Evolutionary conservation across 2,329 filamentous ascomycete genomes (phyloP), one percentile per base, ranked within the genome.

Genomic region (Colletotrichum sp.): DNA sequence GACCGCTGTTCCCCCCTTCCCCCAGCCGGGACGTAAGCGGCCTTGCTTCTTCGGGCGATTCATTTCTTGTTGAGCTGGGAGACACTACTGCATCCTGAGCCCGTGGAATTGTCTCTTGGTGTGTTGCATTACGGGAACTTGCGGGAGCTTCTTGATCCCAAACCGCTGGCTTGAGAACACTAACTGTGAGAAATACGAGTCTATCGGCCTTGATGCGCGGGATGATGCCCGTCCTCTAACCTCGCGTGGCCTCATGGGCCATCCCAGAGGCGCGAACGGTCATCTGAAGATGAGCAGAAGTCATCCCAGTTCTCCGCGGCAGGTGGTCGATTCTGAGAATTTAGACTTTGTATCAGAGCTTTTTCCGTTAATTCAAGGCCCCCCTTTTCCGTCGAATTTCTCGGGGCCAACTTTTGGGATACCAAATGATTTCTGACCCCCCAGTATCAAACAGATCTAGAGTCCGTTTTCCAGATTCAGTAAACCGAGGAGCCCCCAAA

Each of bases 111-210:
- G 15, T 39, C 62, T 72, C 26, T 48, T 66, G 68, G 72, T 75
- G 72, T 68, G 72, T 72, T 72, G 39, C 72, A 67, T 55, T 48
- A 32, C 72, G 68, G 62, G 55, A 63, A 63, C 55, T 72, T 72
- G 72, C 72, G 68, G 72, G 52, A 71, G 34, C 16, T 24, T 36
- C 36, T 52, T 24, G 34, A 39, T 36, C 52, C 52, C 44, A 39
- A 44, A 26, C 36, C 44, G 24, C 44, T 28, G 34, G 68, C 30
- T 59, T n/a, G 39, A 30, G 24, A 59, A 52, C 32, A 48, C n/a
- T 24, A 63, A 70, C 22, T 9, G 32, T 44, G 22, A 62, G 39
- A 8, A 30, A 30, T 44, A 55, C 28, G 68, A 52, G 39, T 15
- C n/a, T 32, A 24, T 62, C 34, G 34, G 55, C 16, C 8, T 22